phyloP scores from a whole-genome alignment of 495 filamentous ascomycete species.

The Aspergillus haitiensis region DNA sequence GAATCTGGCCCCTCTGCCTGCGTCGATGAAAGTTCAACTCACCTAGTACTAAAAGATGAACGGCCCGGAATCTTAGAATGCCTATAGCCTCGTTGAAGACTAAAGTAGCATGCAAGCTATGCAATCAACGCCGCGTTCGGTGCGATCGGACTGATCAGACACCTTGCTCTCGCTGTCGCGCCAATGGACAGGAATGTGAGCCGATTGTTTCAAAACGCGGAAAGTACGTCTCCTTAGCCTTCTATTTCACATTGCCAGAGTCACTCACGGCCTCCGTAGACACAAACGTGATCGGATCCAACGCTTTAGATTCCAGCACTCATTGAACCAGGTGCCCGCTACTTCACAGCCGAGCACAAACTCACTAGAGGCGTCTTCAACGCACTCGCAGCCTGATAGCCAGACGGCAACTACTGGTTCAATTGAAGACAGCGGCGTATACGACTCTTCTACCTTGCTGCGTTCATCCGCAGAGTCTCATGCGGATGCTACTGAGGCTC shows the following conservation, averaged over 20 bases:
- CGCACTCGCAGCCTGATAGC: too few species aligned
- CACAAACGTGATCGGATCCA: neutral
- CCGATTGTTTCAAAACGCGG: constrained; percentile 15
- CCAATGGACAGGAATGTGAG: constrained; percentile 9
- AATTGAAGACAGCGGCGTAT: too few species aligned
- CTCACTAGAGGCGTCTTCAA: neutral
- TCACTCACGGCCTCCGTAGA: neutral
- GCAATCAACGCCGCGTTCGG: constrained; percentile 6
- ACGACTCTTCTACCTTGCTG: neutral
- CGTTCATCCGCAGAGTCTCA: neutral
- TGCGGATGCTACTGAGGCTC: neutral
- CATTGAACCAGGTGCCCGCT: neutral
- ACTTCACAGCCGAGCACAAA: neutral
- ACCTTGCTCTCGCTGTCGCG: constrained; percentile 10
- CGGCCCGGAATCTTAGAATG: neutral
- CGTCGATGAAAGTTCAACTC: too few species aligned
- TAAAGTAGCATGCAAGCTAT: constrained; percentile 14
- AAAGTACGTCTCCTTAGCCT: constrained; percentile 7
- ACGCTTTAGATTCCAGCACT: constrained; percentile 3
- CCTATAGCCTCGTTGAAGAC: neutral
- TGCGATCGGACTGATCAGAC: constrained; percentile 13
- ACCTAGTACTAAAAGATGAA: too few species aligned
- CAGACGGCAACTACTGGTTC: too few species aligned
- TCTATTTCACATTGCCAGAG: neutral
- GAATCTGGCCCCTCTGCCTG: too few species aligned